Evolutionary conservation across 2,329 filamentous ascomycete genomes (phyloP).

Genomic region (Drechslerella stenobrocha): DNA sequence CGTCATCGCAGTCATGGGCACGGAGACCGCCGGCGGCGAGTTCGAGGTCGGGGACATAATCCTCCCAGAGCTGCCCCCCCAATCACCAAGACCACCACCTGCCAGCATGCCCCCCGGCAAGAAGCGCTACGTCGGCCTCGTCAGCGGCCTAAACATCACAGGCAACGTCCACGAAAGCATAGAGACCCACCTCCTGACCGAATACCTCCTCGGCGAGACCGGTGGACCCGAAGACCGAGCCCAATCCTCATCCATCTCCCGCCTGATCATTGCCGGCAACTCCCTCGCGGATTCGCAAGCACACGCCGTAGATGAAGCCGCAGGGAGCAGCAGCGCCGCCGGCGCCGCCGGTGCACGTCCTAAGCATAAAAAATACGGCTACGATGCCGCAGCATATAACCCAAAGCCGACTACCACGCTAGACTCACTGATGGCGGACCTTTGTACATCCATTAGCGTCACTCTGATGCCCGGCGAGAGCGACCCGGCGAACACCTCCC

Average conservation of each 20-base stretch:
- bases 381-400: conserved; percentile 87
- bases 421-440: conserved; percentile 76
- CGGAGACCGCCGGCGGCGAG: conserved; percentile 86
- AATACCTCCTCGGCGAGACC: conserved; percentile 65
- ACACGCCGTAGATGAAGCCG: conserved; percentile 28
- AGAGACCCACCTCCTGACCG: conserved; percentile 74
- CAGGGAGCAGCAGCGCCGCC: conserved; percentile 21
- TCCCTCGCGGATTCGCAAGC: conserved; percentile 62
- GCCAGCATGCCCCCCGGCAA: conserved; percentile 53
- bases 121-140: conserved; percentile 67
- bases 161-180: conserved; percentile 74
- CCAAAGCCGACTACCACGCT: conserved; percentile 78
- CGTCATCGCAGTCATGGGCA: conserved; percentile 91
- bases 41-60: conserved; percentile 90
- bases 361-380: conserved; percentile 79
- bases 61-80: conserved; percentile 80
- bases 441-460: conserved; percentile 83
- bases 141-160: conserved; percentile 84
- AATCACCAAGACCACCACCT: conserved; percentile 77
- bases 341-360: conserved; percentile 56
- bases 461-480: conserved; percentile 81
- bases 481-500: conserved; percentile 85
- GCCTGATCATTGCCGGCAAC: conserved; percentile 89
- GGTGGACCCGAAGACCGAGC: conserved; percentile 58
- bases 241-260: conserved; percentile 69